Percentiles rank a stretch among this genome's conserved stretches.
These are phyloP conservation scores for Leccinum huronense DNA, from an alignment of 1,284 basidiomycete genomes.

Conservation along the genomic window DNA sequence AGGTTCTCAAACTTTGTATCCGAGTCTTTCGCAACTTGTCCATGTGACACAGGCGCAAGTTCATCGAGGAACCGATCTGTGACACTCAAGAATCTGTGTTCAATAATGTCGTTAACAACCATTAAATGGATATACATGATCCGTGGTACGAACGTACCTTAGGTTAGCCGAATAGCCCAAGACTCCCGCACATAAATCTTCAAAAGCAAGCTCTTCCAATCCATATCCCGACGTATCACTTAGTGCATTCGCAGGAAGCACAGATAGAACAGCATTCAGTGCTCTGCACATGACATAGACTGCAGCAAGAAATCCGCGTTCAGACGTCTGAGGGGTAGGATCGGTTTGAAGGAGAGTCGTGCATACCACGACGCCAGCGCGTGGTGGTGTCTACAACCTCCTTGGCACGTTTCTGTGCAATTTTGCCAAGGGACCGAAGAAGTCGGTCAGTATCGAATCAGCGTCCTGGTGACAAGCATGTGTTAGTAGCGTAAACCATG, in stretches of 20 bases:
- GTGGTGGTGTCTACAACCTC: constrained; percentile 85
- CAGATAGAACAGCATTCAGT: constrained; percentile 73
- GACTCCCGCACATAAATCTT: constrained; percentile 79
- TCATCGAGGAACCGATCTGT: constrained; percentile 84
- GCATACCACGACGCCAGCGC: constrained; percentile 82
- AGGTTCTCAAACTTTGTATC: constrained; percentile 83
- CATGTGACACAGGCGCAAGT: constrained; percentile 68
- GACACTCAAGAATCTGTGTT: constrained; percentile 75
- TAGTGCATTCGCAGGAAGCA: constrained; percentile 71
- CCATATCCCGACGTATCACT: constrained; percentile 74
- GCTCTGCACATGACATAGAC: constrained; percentile 89
- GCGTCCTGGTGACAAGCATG: constrained; percentile 48
- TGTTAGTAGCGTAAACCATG: constrained; percentile 10
- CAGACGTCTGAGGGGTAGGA: constrained; percentile 45
- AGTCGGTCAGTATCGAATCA: constrained; percentile 63
- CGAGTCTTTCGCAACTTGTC: constrained; percentile 73
- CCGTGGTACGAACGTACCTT: constrained; percentile 44
- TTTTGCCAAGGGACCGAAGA: constrained; percentile 81
- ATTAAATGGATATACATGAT: background rate
- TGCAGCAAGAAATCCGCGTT: constrained; percentile 78
- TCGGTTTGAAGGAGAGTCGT: constrained; percentile 56
- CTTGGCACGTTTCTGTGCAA: constrained; percentile 82
- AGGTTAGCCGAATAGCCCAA: constrained; percentile 80
- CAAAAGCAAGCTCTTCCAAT: constrained; percentile 84
- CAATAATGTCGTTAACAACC: constrained; percentile 4